phyloP scores from a whole-genome alignment of 2,329 filamentous ascomycete species.

The Penicillium corylophilum region DNA sequence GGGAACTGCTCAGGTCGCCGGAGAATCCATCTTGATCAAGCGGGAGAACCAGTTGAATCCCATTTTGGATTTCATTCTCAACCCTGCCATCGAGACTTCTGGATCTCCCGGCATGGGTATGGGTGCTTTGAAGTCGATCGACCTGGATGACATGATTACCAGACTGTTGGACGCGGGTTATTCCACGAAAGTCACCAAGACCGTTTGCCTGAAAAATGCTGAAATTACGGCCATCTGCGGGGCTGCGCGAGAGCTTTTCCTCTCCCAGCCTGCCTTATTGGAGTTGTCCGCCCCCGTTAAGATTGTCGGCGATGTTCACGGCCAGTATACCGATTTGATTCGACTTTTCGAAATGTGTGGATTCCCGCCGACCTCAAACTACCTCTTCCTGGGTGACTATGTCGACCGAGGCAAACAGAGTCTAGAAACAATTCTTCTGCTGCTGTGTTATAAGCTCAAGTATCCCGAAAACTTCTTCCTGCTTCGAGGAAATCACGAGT shows the following conservation, averaged over 20 bases:
- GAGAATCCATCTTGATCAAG: conserved; percentile 86
- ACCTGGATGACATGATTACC: conserved; percentile 96
- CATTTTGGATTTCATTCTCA: conserved; percentile 54
- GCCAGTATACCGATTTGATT: conserved; percentile 93
- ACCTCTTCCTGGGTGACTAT: conserved; percentile 92
- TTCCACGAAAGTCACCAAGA: conserved; percentile 94
- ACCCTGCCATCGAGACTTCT: conserved; percentile 41
- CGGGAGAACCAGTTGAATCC: conserved; percentile 70
- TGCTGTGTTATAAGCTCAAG: conserved; percentile 96
- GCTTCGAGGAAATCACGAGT: conserved; percentile 91
- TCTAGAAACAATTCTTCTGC: conserved; percentile 85
- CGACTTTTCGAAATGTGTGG: conserved; percentile 99
- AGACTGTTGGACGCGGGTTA: conserved; percentile 92
- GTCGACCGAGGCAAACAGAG: conserved; percentile 96
- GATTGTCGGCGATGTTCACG: conserved; percentile 95
- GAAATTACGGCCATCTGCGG: conserved; percentile 94
- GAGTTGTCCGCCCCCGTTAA: conserved; percentile 95
- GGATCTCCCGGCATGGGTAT: conserved; percentile 70
- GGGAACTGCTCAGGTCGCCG: conserved; percentile 65
- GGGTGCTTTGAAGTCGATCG: conserved; percentile 85
- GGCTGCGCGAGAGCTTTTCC: conserved; percentile 80
- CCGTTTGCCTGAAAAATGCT: conserved; percentile 94
- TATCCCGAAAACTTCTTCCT: conserved; percentile 98
- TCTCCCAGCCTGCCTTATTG: conserved; percentile 86
- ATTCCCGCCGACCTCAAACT: conserved; percentile 89